These are phyloP conservation scores for Chenopodium suecicum DNA, from an alignment of 148 eudicot genomes.

Conservation along the genomic window DNA sequence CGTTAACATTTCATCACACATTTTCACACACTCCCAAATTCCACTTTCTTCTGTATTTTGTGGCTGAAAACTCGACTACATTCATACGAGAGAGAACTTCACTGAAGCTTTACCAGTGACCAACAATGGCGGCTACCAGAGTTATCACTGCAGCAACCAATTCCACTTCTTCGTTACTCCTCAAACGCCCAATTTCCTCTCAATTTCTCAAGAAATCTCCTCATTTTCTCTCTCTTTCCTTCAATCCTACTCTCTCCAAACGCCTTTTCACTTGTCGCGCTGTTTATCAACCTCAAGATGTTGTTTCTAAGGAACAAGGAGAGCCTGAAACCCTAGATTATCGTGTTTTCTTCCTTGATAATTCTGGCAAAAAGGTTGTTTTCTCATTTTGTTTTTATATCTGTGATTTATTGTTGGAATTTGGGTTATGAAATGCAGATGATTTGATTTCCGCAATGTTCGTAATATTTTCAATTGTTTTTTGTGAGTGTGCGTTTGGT, in stretches of 20 bases:
- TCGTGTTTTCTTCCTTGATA: conserved; percentile 67
- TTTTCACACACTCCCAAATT: no score
- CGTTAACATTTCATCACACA: no score
- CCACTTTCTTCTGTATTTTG: not conserved
- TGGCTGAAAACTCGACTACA: conserved; percentile 16
- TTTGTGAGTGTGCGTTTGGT: no score
- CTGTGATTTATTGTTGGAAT: not conserved
- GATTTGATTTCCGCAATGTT: no score
- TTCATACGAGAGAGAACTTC: not conserved
- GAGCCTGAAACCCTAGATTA: conserved; percentile 79
- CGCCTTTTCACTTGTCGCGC: conserved; percentile 59
- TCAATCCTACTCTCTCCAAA: conserved; percentile 42
- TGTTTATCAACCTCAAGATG: conserved; percentile 50
- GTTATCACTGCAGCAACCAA: conserved; percentile 41
- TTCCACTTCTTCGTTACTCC: conserved; percentile 46
- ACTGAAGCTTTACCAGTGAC: not conserved
- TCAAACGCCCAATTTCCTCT: conserved; percentile 29
- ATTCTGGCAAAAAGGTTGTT: conserved; percentile 72
- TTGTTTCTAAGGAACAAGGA: conserved; percentile 50
- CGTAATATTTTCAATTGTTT: no score
- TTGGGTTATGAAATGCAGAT: not conserved
- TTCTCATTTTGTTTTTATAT: not conserved
- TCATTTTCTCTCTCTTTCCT: conserved; percentile 27
- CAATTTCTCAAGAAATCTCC: conserved; percentile 23
- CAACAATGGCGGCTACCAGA: conserved; percentile 61